These are phyloP conservation scores for Gamsiella multidivaricata DNA, from an alignment of 192 early-diverging fungal species.

Conservation along the genomic window DNA sequence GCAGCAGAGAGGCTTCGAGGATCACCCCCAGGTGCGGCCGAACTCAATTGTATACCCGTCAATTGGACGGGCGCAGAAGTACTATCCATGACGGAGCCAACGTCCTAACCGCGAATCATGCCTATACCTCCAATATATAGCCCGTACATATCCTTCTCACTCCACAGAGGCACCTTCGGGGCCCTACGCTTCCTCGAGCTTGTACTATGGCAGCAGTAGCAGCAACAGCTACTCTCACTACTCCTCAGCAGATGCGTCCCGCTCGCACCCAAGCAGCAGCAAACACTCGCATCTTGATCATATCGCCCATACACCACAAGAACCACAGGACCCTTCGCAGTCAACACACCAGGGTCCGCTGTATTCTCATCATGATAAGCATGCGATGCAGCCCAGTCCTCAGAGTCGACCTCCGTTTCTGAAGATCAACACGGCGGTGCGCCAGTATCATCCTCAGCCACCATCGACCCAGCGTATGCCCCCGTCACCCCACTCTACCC, in stretches of 20 bases:
- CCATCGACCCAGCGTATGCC: conserved; percentile 34
- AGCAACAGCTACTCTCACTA: conserved; percentile 2
- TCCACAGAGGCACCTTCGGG: conserved; percentile 12
- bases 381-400: conserved; percentile 30
- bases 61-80: no score
- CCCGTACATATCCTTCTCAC: conserved; percentile 12
- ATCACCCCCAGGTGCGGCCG: conserved; percentile 41
- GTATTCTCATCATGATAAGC: conserved; percentile 26
- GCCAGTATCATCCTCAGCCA: conserved; percentile 27
- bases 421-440: conserved; percentile 48
- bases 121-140: not conserved
- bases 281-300: conserved; percentile 33
- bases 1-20: conserved; percentile 34
- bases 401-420: conserved; percentile 38
- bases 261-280: not conserved
- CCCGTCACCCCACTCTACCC: conserved; percentile 37
- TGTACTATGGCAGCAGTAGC: conserved; percentile 3
- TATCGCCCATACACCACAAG: conserved; percentile 10
- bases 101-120: not conserved
- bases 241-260: not conserved
- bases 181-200: conserved; percentile 15
- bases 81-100: no score
- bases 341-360: not conserved
- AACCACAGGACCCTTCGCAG: conserved; percentile 24
- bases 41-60: no score